Evolutionary conservation across 768 basidiomycete genomes (phyloP).

Genomic region (Lactifluus rugatus): DNA sequence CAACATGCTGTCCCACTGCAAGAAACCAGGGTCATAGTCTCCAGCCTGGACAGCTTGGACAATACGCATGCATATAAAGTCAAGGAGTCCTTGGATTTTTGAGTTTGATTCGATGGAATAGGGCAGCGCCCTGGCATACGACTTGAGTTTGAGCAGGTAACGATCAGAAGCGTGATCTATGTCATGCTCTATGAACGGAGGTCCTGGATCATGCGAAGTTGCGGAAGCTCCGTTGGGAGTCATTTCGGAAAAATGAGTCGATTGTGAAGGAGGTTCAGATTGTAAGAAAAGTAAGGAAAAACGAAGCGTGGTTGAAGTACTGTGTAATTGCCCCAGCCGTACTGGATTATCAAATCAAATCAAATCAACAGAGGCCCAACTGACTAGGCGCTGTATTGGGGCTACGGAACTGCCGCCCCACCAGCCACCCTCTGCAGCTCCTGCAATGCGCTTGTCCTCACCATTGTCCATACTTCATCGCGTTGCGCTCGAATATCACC

Average conservation of each 20-base stretch:
- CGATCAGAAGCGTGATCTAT: conserved; percentile 32
- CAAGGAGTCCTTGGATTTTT: conserved; percentile 68
- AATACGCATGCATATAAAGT: conserved; percentile 59
- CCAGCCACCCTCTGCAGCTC: conserved; percentile 63
- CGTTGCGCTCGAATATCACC: conserved; percentile 68
- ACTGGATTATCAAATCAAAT: conserved; percentile 14
- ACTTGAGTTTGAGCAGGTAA: conserved; percentile 49
- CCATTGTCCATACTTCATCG: conserved; percentile 64
- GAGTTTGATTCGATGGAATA: conserved; percentile 68
- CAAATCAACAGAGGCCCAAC: conserved; percentile 1
- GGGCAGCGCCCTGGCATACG: conserved; percentile 57
- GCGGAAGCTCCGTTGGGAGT: not conserved
- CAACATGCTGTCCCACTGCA: conserved; percentile 74
- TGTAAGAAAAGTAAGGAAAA: not conserved
- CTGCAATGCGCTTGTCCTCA: conserved; percentile 62
- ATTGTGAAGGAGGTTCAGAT: not conserved
- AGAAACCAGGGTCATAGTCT: conserved; percentile 72
- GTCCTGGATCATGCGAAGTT: conserved; percentile 28
- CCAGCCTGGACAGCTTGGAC: conserved; percentile 67
- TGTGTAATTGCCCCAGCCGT: not conserved
- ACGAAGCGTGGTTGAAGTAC: not conserved
- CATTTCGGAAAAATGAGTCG: conserved; percentile 7
- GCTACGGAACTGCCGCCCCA: conserved; percentile 1
- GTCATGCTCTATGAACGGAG: conserved; percentile 27
- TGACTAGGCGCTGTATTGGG: not conserved